These are phyloP conservation scores for Lactifluus piperatus DNA, from an alignment of 768 basidiomycete species.

Conservation along the genomic window DNA sequence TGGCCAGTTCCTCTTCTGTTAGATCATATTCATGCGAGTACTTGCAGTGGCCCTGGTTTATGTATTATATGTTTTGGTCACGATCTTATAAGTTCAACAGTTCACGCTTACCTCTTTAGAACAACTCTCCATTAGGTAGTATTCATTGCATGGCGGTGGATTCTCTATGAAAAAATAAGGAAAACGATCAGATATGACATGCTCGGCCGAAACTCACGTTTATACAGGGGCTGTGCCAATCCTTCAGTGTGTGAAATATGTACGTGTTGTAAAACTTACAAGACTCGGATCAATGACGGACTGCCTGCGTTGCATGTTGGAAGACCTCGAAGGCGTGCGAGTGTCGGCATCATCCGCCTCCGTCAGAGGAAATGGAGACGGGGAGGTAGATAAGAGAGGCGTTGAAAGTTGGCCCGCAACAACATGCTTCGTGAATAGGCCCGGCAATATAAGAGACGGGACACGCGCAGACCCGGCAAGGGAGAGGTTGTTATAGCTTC, in stretches of 20 bases:
- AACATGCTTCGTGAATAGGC: conserved; percentile 37
- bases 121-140: conserved; percentile 69
- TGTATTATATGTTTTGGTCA: not conserved
- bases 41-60: conserved; percentile 46
- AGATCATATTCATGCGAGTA: conserved; percentile 77
- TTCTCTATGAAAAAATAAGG: conserved; percentile 42
- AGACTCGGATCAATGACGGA: conserved; percentile 31
- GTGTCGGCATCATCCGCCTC: conserved; percentile 1
- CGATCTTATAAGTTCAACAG: not conserved
- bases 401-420: not conserved
- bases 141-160: conserved; percentile 80
- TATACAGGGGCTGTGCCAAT: conserved; percentile 12
- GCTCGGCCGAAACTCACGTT: conserved; percentile 1
- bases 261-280: conserved; percentile 18
- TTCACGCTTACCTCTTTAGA: conserved; percentile 49
- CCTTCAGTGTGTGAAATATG: not conserved
- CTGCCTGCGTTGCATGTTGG: not conserved
- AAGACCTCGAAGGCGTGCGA: not conserved
- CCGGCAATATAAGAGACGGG: conserved; percentile 46
- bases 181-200: conserved; percentile 5
- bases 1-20: conserved; percentile 60
- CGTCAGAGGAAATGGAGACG: not conserved
- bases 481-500: conserved; percentile 37
- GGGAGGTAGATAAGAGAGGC: not conserved
- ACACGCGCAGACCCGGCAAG: conserved; percentile 39